phyloP scores from a whole-genome alignment of 1,284 basidiomycete species.

The Ustilago cynodontis region DNA sequence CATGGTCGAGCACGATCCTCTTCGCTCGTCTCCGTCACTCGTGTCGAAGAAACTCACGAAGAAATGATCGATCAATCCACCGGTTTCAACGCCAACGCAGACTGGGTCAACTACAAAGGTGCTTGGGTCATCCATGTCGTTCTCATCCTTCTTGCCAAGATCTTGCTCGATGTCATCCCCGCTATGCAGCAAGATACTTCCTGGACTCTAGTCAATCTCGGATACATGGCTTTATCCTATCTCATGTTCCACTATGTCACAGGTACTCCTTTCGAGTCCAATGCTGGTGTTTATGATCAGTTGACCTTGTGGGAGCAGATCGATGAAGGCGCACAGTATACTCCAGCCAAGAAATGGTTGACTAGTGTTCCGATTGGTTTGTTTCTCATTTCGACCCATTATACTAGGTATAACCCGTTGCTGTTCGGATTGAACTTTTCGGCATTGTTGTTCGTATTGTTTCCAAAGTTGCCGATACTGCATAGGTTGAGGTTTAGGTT shows the following conservation, averaged over 20 bases:
- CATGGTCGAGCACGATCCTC: conserved; percentile 43
- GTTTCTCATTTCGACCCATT: conserved; percentile 98
- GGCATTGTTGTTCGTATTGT: conserved; percentile 84
- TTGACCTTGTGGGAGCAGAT: conserved; percentile 99
- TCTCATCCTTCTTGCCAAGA: conserved; percentile 88
- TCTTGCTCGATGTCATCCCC: conserved; percentile 92
- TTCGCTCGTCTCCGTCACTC: conserved; percentile 70
- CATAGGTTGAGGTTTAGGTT: conserved; percentile 60
- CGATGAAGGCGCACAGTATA: conserved; percentile 97
- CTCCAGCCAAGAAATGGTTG: conserved; percentile 97
- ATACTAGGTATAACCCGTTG: conserved; percentile 84
- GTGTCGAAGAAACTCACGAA: conserved; percentile 71
- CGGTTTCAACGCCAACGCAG: conserved; percentile 85
- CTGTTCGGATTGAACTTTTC: conserved; percentile 91
- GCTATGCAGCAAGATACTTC: conserved; percentile 93
- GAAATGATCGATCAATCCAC: conserved; percentile 71
- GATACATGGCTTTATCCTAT: conserved; percentile 93
- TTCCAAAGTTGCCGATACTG: conserved; percentile 91
- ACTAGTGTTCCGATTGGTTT: conserved; percentile 89
- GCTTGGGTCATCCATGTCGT: conserved; percentile 98
- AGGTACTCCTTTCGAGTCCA: conserved; percentile 91
- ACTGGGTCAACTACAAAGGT: conserved; percentile 97
- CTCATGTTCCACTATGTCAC: conserved; percentile 99
- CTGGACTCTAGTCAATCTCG: conserved; percentile 93
- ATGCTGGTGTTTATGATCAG: conserved; percentile 93